phyloP scores from a whole-genome alignment of 2,329 filamentous ascomycete genomes.

The Dothidotthia symphoricarpi region DNA sequence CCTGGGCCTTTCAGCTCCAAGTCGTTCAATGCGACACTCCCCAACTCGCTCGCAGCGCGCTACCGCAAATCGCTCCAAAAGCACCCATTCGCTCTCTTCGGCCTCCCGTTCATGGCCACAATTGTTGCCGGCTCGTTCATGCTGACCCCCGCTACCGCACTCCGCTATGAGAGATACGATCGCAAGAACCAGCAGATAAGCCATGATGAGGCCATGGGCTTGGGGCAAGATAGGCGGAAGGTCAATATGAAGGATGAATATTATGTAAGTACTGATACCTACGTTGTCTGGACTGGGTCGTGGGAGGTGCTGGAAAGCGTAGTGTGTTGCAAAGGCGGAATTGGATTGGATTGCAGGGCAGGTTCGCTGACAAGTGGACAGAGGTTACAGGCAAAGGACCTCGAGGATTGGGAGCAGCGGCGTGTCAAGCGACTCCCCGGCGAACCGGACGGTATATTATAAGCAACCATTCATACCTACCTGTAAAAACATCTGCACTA shows the following conservation, averaged over 20 bases:
- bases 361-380: constrained; percentile 40
- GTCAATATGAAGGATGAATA: constrained; percentile 84
- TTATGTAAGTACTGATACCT: constrained; percentile 61
- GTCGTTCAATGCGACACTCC: constrained; percentile 56
- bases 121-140: constrained; percentile 93
- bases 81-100: constrained; percentile 89
- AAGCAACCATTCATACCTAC: constrained; percentile 39
- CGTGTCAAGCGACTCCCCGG: constrained; percentile 85
- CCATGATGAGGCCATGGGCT: constrained; percentile 80
- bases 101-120: constrained; percentile 84
- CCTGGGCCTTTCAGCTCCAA: constrained; percentile 63
- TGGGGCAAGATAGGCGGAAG: constrained; percentile 68
- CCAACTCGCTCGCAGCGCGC: constrained; percentile 65
- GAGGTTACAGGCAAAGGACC: constrained; percentile 80
- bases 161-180: constrained; percentile 92
- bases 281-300: not conserved
- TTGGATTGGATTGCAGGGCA: too few relatives aligned
- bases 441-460: constrained; percentile 70
- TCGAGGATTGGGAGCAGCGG: constrained; percentile 97
- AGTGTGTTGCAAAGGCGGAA: too few relatives aligned
- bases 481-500: constrained; percentile 42
- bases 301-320: too few relatives aligned
- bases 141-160: constrained; percentile 86
- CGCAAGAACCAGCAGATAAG: constrained; percentile 82
- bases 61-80: constrained; percentile 75